Base-by-base conservation (phyloP, 2,329 filamentous ascomycete genomes). In the Aspergillus sp. region DNA sequence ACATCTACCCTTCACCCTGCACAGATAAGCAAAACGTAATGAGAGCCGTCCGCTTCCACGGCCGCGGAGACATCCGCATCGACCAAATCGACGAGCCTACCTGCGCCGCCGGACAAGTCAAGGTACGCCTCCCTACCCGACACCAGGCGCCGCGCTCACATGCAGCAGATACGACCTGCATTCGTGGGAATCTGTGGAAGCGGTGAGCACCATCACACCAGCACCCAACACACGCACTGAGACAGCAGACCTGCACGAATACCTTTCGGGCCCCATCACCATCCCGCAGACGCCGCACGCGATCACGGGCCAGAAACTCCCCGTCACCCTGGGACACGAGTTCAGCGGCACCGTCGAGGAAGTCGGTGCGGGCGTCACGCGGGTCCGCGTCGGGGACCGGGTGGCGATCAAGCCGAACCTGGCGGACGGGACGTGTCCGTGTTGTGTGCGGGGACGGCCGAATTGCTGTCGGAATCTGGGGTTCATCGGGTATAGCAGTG, bases 281-380 rank as follows among this genome's bases (percentile, higher is more conserved):
- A 75, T 77, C 1, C 80, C 82, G 2, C 57, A 55, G 11, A 57
- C 49, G 4, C 81, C 83, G 1, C 84, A 87, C 60, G 78, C 78
- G 2, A 66, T 86, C 19, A 87, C 83, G 0, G 72, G 77, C 30
- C 81, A 82, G 51, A 74, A 72, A 1, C 75, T 82, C 33, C 85
- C 84, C 3, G 75, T 86, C 9, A 83, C 78, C 0, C 72, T 87
- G 9, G 85, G 85, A 22, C 85, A 88, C 61, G 85, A 88, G 62
- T 84, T 87, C 66, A 81, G 78, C 3, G 85, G 84, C 10, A 76
- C 77, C 2, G 73, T 88, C 30, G 74, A 78, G 10, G 81, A 85
- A 57, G 69, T 87, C n/a, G 84, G 84, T 0, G 61, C 72, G 0
- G 75, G 70, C 1, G 78, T 83, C 4, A 60, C 58, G 17, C 50